Base-by-base conservation (phyloP, 495 filamentous ascomycete species). In the Saxophila tyrrhenica region DNA sequence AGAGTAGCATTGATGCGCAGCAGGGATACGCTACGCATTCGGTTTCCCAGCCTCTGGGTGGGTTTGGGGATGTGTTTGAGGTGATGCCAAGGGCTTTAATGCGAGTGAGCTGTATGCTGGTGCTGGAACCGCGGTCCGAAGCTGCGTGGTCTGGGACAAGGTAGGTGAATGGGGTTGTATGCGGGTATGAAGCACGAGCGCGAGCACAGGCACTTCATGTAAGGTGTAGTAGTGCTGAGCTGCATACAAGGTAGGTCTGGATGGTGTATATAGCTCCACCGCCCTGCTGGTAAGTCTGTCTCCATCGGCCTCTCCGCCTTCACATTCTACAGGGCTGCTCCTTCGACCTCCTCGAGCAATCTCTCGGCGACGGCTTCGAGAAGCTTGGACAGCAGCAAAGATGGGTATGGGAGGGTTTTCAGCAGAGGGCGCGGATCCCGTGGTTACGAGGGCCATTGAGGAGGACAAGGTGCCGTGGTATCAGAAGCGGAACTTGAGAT, bases 401-500 rank as follows among this genome's bases (percentile, higher is more conserved):
- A 13, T 13, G 29, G 29, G 7, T 35, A 7, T 35, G 29, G 29
- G 29, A 35, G 29, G 13, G 29, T 35, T 13, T 7, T 35, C 29
- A 21, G 35, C 35, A 39, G 35, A 39, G 73, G 35, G 9, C 8
- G 35, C 35, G 35, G 35, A 75, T 60, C 75, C 77, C 56, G 58
- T 72, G 57, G 64, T 80, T 65, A 73, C 76, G 63, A 75, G 75
- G 57, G 67, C 78, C 61, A 75, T 75, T 55, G 69, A 74, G 63
- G 73, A 73, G 51, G 77, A 80, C 62, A 75, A 67, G 42, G 66
- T 78, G 19, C 65, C 70, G 23, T 81, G 81, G 82, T 82, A 78
- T 62, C 74, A 75, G 64, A 86, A 86, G 63, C 71, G 56, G 2
- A 80, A 85, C 57, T 70, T 85, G 39, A 71, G 81, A 38, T 48